Conservation (phyloP, 495 filamentous ascomycete genomes). For the Physcia stellaris region DNA sequence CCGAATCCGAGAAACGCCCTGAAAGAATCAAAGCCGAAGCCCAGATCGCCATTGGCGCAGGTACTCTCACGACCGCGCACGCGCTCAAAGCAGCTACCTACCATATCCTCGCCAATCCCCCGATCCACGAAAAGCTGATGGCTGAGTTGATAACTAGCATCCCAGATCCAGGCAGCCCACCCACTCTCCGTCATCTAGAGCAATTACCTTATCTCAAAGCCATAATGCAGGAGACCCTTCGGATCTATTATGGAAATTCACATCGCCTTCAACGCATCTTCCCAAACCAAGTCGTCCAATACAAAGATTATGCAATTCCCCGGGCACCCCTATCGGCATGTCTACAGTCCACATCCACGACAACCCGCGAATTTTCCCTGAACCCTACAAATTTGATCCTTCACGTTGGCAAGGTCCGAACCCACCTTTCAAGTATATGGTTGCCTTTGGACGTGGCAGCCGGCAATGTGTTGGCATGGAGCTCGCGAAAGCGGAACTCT, state of each 20-base stretch:
- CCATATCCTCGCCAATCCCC: constrained; percentile 19
- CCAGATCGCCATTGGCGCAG: constrained; percentile 18
- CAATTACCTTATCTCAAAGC: constrained; percentile 31
- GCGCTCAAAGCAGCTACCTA: constrained; percentile 18
- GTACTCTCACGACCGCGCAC: constrained; percentile 23
- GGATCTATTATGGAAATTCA: constrained; percentile 21
- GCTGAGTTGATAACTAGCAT: constrained; percentile 19
- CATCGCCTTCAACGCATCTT: not conserved
- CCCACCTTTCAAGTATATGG: constrained; percentile 10
- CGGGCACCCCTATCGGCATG: constrained; percentile 27
- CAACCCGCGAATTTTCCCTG: constrained; percentile 26
- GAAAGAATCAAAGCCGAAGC: constrained; percentile 22
- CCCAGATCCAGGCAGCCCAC: constrained; percentile 14
- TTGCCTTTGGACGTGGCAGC: constrained; percentile 14
- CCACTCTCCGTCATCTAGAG: constrained; percentile 25
- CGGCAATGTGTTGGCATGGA: constrained; percentile 18
- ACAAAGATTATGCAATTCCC: constrained; percentile 18
- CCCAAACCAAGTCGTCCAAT: constrained; percentile 6
- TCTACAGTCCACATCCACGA: constrained; percentile 23
- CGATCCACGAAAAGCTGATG: constrained; percentile 10
- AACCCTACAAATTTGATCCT: constrained; percentile 26
- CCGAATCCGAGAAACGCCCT: constrained; percentile 14
- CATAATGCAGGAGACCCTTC: constrained; percentile 28
- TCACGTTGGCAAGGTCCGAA: constrained; percentile 27
- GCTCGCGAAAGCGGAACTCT: constrained; percentile 24